These are phyloP conservation scores for Pseudocercospora pini-densiflorae DNA, from an alignment of 2,329 filamentous ascomycete species.

Conservation along the genomic window DNA sequence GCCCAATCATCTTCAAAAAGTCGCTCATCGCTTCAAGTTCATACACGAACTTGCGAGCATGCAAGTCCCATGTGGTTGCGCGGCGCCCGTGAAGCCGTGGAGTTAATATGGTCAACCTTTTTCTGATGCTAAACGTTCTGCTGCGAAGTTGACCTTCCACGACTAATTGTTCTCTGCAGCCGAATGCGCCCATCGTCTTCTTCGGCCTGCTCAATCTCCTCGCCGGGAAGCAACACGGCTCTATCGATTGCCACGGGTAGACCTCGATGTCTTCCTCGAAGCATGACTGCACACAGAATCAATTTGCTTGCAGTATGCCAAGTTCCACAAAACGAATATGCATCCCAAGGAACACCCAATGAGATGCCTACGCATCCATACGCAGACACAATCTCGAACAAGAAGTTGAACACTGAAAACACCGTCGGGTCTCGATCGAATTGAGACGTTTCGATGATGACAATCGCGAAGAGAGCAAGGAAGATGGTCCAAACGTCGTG, in stretches of 20 bases:
- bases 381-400: constrained; percentile 51
- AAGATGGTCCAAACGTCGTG: constrained; percentile 54
- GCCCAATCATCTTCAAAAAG: too few species aligned
- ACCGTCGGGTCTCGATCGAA: constrained; percentile 43
- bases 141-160: constrained; percentile 13
- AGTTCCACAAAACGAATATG: constrained; percentile 53
- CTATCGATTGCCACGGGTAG: constrained; percentile 61
- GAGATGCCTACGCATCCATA: constrained; percentile 53
- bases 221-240: constrained; percentile 46
- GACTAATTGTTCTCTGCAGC: constrained; percentile 26
- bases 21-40: too few species aligned
- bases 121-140: neutral
- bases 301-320: constrained; percentile 57
- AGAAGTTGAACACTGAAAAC: constrained; percentile 51
- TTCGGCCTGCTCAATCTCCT: constrained; percentile 38
- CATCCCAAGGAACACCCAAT: constrained; percentile 49
- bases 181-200: constrained; percentile 43
- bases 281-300: constrained; percentile 60
- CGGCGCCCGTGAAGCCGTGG: too few species aligned
- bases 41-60: too few species aligned
- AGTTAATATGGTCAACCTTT: too few species aligned
- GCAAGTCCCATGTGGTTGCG: too few species aligned
- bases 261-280: constrained; percentile 60
- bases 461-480: constrained; percentile 51
- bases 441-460: constrained; percentile 47